These are phyloP conservation scores for Barbatosphaeria neglecta DNA, from an alignment of 495 filamentous ascomycete species.

Conservation along the genomic window DNA sequence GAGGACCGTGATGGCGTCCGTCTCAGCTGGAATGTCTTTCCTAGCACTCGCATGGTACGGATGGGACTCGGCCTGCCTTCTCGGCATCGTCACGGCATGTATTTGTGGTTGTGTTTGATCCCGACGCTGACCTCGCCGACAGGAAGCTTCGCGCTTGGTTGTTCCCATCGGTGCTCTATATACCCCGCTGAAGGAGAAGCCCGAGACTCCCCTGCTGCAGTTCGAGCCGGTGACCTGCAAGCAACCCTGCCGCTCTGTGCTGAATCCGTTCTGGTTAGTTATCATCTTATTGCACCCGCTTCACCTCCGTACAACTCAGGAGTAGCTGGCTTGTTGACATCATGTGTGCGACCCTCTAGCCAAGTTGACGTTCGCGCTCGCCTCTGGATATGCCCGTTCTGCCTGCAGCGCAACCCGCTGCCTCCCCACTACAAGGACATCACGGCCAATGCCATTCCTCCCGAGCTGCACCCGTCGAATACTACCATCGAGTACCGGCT, in stretches of 20 bases:
- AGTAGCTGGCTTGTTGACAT: background rate
- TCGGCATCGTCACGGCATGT: slow-evolving; percentile 4
- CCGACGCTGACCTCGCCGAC: background rate
- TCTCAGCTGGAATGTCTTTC: slow-evolving; percentile 98
- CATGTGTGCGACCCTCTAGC: slow-evolving; percentile 36
- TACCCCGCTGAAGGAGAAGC: slow-evolving; percentile 92
- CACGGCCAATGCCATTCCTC: slow-evolving; percentile 83
- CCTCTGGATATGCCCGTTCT: slow-evolving; percentile 98
- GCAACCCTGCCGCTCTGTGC: slow-evolving; percentile 83
- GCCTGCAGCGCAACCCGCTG: slow-evolving; percentile 85
- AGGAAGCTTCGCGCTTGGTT: slow-evolving; percentile 95
- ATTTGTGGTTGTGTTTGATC: background rate
- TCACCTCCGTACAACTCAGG: background rate
- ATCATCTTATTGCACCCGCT: background rate
- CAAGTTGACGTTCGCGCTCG: slow-evolving; percentile 91
- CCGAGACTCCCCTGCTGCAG: slow-evolving; percentile 76
- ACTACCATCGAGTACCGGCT: slow-evolving; percentile 97
- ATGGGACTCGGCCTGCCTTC: slow-evolving; percentile 13
- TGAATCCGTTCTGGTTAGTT: slow-evolving; percentile 89
- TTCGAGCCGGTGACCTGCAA: slow-evolving; percentile 99
- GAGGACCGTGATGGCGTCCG: slow-evolving; percentile 96
- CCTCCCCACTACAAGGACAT: slow-evolving; percentile 99
- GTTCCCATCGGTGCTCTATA: slow-evolving; percentile 95
- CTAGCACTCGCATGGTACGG: slow-evolving; percentile 85
- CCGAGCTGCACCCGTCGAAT: slow-evolving; percentile 84